Conservation (phyloP, 352 stramenopile genomes). For the Pythium oligandrum region DNA sequence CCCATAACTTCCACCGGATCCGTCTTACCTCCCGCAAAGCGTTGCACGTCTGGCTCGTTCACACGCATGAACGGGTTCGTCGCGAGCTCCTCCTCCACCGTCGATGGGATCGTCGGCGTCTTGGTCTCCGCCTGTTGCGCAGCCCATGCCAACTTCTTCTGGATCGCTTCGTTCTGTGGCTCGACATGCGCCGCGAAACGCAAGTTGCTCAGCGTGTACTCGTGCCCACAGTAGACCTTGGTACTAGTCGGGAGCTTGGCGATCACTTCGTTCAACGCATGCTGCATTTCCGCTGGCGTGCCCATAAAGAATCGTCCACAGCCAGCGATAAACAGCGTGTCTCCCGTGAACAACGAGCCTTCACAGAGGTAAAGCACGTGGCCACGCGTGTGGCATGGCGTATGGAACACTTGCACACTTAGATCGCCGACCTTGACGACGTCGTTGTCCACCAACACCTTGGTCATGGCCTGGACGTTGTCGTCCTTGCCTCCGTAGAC, state of each 20-base stretch:
- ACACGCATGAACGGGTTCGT: slow-evolving; percentile 86
- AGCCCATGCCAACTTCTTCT: slow-evolving; percentile 63
- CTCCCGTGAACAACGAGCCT: slow-evolving; percentile 85
- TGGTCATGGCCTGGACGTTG: slow-evolving; percentile 46
- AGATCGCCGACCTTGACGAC: slow-evolving; percentile 62
- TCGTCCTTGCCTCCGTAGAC: slow-evolving; percentile 77
- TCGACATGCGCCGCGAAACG: slow-evolving; percentile 88
- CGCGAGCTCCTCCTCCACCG: slow-evolving; percentile 56
- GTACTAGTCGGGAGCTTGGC: slow-evolving; percentile 59
- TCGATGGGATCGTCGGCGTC: slow-evolving; percentile 88
- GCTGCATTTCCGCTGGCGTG: slow-evolving; percentile 81
- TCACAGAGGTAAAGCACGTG: slow-evolving; percentile 78
- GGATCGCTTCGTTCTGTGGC: slow-evolving; percentile 70
- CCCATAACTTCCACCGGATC: slow-evolving; percentile 59
- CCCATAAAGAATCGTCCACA: slow-evolving; percentile 86
- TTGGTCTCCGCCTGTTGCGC: slow-evolving; percentile 25
- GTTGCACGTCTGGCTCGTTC: slow-evolving; percentile 34
- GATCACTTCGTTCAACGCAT: slow-evolving; percentile 76
- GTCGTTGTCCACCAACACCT: slow-evolving; percentile 59
- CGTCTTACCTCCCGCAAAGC: slow-evolving; percentile 32
- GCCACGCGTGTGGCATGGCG: slow-evolving; percentile 90
- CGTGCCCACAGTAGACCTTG: slow-evolving; percentile 88
- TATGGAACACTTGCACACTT: slow-evolving; percentile 62
- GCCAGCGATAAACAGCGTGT: slow-evolving; percentile 90
- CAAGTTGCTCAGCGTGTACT: slow-evolving; percentile 91